Conservation (phyloP, 306 rosid genomes). For the Prunus davidiana region DNA sequence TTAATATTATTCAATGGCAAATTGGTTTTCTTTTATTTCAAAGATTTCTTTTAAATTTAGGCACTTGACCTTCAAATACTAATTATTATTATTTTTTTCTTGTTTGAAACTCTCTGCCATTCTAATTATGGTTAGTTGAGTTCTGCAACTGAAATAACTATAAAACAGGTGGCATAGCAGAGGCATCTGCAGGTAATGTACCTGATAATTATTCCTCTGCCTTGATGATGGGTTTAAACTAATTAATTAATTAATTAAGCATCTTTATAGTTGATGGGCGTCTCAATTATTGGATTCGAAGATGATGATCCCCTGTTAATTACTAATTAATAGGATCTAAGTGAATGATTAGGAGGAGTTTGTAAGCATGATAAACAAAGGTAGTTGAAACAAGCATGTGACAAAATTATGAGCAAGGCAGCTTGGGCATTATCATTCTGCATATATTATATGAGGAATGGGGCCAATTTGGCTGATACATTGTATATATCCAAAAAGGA, state of each 20-base stretch:
- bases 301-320: conserved; percentile 7
- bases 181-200: conserved; percentile 2
- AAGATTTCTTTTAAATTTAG: no score
- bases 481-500: neutral
- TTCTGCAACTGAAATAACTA: conserved; percentile 49
- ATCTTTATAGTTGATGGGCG: neutral
- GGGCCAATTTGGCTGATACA: neutral
- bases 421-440: neutral
- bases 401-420: conserved; percentile 12
- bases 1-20: neutral
- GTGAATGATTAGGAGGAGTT: conserved; percentile 50
- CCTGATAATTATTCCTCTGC: no score
- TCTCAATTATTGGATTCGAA: neutral
- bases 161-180: conserved; percentile 22
- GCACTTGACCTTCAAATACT: no score
- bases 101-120: neutral
- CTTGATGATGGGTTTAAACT: no score
- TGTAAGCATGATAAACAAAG: conserved; percentile 25
- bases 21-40: conserved; percentile 7
- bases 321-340: conserved; percentile 32
- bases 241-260: neutral
- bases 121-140: neutral
- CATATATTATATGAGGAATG: neutral
- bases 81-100: neutral
- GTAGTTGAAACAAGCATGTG: conserved; percentile 49